Percentiles rank a stretch among this genome's conserved stretches.
Conservation (phyloP, 805 yeast species). For the Hanseniaspora opuntiae region DNA sequence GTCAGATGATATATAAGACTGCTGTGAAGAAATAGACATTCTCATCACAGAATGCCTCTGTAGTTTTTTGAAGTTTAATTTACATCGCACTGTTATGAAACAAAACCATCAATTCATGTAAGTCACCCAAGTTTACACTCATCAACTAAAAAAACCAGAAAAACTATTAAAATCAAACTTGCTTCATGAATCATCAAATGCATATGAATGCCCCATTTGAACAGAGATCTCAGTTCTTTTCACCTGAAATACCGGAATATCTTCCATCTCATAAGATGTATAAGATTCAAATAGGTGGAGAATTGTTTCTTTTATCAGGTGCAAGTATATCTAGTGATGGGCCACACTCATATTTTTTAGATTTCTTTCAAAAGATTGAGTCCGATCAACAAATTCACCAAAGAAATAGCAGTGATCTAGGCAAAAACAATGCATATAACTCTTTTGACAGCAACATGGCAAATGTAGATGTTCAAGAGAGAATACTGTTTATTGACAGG, state of each 20-base stretch:
- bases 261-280: slow-evolving; percentile 61
- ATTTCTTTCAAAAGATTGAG: slow-evolving; percentile 37
- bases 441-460: background rate
- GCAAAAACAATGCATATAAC: background rate
- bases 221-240: slow-evolving; percentile 14
- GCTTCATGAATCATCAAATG: background rate
- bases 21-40: too few species aligned
- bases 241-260: slow-evolving; percentile 36
- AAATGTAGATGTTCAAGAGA: slow-evolving; percentile 18
- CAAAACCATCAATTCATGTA: too few species aligned
- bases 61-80: too few species aligned
- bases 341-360: slow-evolving; percentile 70
- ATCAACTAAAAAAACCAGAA: too few species aligned
- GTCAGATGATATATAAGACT: too few species aligned
- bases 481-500: slow-evolving; percentile 54
- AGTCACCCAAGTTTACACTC: too few species aligned
- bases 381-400: slow-evolving; percentile 14
- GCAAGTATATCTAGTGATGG: slow-evolving; percentile 76
- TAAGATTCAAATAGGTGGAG: slow-evolving; percentile 56
- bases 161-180: too few species aligned
- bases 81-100: too few species aligned
- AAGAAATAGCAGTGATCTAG: background rate
- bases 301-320: slow-evolving; percentile 48
- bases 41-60: too few species aligned
- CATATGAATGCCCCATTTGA: background rate